Evolutionary conservation across 768 basidiomycete species (phyloP), one percentile per base, ranked within the genome.

Genomic region (Kondoa subrosea): DNA sequence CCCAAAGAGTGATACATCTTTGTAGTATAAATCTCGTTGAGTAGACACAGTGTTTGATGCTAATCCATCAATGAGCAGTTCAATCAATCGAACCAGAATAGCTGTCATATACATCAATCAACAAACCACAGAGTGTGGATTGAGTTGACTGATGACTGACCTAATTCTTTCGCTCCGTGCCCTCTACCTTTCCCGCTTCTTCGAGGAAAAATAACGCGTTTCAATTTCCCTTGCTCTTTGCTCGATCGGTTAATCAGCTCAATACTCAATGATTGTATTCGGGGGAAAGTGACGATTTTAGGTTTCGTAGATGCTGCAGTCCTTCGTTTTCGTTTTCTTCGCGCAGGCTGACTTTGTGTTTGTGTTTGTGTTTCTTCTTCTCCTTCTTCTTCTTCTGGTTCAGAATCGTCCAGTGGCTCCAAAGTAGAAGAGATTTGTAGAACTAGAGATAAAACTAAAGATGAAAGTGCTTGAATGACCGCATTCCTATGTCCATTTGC

Each of bases 11-110:
- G 76, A 71, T 1, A 90, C 86, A 68, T 93, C 89, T 71, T 84
- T 84, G 78, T 97, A 96, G 77, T 83, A 96, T 17, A 93, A 82
- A 76, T 93, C 91, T 16, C 91, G 91, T 78, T 88, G 87, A 16
- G 87, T 87, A 4, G 80, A 76, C 0, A 87, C 82, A 15, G 84
- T 76, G 17, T 78, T 80, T 25, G 79, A 78, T 0, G 80, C 67
- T 3, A 88, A 75, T 0, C 85, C 85, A 71, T 85, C 85, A 71
- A 90, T 86, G n/a, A 83, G 81, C 59, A 84, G 75, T 70, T 88
- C 83, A 60, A 87, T 77, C 2, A 88, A 12, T 29, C 61, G 16
- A 32, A 63, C 30, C 3, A 63, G 27, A 63, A 50, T 50, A 50
- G 40, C 40, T 50, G 40, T 8, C 8, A 50, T n/a, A 8, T 21